Evolutionary conservation across 139 green algal species (phyloP).

Genomic region (Coccomyxa sp.): DNA sequence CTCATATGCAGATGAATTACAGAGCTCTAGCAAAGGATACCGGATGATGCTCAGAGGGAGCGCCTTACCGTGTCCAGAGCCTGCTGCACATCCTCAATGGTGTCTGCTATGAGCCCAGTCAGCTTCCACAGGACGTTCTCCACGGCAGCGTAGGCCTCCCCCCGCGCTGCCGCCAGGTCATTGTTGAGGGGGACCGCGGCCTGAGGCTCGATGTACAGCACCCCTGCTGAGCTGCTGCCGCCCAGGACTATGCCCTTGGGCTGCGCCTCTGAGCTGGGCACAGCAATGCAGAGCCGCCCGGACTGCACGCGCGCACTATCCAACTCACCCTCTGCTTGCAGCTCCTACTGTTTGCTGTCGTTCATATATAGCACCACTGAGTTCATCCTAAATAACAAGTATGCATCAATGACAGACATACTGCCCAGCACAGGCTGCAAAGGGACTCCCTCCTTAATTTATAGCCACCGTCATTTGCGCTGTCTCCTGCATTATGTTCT

Average conservation of each 20-base stretch:
- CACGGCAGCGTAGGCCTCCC: constrained; percentile 60
- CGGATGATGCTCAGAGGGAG: too few relatives aligned
- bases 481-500: too few relatives aligned
- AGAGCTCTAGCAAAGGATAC: too few relatives aligned
- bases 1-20: too few relatives aligned
- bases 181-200: constrained; percentile 77
- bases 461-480: too few relatives aligned
- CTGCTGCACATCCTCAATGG: constrained; percentile 16
- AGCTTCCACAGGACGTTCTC: constrained; percentile 75
- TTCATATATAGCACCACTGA: neutral
- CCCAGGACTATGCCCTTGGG: constrained; percentile 63
- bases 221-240: constrained; percentile 19
- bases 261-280: constrained; percentile 21
- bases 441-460: too few relatives aligned
- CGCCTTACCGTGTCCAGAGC: constrained; percentile 27
- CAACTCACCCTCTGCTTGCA: neutral
- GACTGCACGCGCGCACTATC: constrained; percentile 7
- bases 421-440: too few relatives aligned
- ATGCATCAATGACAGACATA: too few relatives aligned
- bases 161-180: constrained; percentile 58
- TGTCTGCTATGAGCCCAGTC: constrained; percentile 37
- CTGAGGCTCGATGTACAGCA: constrained; percentile 64
- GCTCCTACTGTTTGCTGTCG: neutral
- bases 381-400: neutral
- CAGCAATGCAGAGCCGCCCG: constrained; percentile 66